Conservation (phyloP, 139 green algal species). For the Closterium sp. region DNA sequence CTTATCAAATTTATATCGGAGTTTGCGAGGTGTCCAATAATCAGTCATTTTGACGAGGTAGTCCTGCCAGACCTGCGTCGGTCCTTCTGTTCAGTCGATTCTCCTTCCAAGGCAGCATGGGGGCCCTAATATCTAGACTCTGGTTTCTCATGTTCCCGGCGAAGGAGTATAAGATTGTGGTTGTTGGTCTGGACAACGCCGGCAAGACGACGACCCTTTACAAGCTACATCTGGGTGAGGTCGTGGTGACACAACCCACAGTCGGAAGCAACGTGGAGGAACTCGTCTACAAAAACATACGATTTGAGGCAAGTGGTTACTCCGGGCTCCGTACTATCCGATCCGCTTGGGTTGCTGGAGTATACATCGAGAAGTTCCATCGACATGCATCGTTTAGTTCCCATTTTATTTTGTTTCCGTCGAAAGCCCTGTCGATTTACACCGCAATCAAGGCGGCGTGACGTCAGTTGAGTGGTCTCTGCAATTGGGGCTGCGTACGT, state of each 20-base stretch:
- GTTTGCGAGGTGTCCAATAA: not conserved
- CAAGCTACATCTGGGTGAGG: slow-evolving; percentile 81
- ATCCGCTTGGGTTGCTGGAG: not conserved
- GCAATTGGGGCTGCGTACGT: not conserved
- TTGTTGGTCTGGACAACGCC: slow-evolving; percentile 89
- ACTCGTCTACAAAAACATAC: slow-evolving; percentile 73
- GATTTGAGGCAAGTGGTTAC: slow-evolving; percentile 68
- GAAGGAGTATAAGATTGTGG: slow-evolving; percentile 81
- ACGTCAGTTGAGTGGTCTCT: not conserved
- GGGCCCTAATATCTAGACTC: slow-evolving; percentile 56
- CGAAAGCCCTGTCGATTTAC: not conserved
- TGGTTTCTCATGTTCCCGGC: slow-evolving; percentile 68
- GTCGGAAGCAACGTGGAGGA: slow-evolving; percentile 87
- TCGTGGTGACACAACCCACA: slow-evolving; percentile 77
- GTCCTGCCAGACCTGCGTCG: not conserved
- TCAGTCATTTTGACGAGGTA: not conserved
- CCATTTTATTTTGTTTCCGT: not conserved
- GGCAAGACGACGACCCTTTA: slow-evolving; percentile 94
- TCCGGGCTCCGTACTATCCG: not conserved
- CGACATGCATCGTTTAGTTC: not conserved
- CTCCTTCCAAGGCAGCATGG: slow-evolving; percentile 44
- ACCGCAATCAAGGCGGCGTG: not conserved
- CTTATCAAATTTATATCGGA: not conserved
- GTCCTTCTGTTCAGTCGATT: not conserved
- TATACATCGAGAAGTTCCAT: not conserved